Conservation (phyloP, 1,139 yeast species). For the Geotrichum cucujoidarum region DNA sequence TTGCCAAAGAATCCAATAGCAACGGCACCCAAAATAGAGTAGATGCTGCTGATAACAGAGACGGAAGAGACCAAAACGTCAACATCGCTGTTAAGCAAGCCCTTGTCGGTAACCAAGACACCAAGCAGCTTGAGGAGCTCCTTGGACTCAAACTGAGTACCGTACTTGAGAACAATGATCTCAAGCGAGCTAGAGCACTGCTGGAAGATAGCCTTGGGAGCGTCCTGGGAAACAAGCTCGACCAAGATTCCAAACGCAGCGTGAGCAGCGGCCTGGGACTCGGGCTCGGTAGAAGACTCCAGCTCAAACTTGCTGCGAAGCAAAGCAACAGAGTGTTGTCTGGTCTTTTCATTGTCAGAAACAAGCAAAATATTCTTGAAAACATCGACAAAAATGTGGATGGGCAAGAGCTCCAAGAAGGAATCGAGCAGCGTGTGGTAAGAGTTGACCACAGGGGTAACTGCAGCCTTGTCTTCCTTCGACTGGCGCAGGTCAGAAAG, state of each 20-base stretch:
- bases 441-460: conserved; percentile 11
- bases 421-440: conserved; percentile 51
- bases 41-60: conserved; percentile 63
- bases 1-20: conserved; percentile 80
- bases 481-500: conserved; percentile 11
- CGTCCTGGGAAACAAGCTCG: conserved; percentile 19
- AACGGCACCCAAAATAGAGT: conserved; percentile 76
- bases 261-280: conserved; percentile 38
- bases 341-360: conserved; percentile 29
- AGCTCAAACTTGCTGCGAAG: conserved; percentile 64
- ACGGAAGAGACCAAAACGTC: conserved; percentile 74
- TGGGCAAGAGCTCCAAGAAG: conserved; percentile 66
- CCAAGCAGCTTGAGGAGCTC: conserved; percentile 47
- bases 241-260: conserved; percentile 24
- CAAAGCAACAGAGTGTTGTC: conserved; percentile 44
- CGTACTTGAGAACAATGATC: conserved; percentile 58
- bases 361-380: conserved; percentile 49
- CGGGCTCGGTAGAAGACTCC: conserved; percentile 32
- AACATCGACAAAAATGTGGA: conserved; percentile 63
- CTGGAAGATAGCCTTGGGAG: conserved; percentile 47
- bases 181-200: conserved; percentile 68
- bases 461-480: conserved; percentile 1
- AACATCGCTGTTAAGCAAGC: conserved; percentile 46
- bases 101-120: conserved; percentile 50
- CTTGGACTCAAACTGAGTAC: conserved; percentile 46